Conservation (phyloP, 2,329 filamentous ascomycete species). For the Epichloe scottii region DNA sequence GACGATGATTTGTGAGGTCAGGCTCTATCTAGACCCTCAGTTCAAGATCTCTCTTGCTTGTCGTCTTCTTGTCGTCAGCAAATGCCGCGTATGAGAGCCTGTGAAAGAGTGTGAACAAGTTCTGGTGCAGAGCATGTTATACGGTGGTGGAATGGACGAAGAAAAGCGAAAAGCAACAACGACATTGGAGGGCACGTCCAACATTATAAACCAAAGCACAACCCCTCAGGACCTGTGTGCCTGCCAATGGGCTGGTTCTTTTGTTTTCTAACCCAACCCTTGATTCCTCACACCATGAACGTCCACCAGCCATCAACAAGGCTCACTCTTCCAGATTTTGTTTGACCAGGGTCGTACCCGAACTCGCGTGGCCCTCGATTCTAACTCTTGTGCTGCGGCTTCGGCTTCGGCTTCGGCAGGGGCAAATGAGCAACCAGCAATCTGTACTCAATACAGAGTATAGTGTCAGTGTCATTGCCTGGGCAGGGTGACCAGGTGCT, state of each 20-base stretch:
- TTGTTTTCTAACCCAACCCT: constrained; percentile 1
- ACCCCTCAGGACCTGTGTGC: neutral
- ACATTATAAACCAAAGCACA: constrained; percentile 9
- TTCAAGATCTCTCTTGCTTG: neutral
- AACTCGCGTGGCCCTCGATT: constrained; percentile 12
- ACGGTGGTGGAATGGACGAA: neutral
- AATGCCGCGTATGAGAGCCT: neutral
- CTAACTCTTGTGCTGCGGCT: neutral
- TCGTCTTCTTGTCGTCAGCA: neutral
- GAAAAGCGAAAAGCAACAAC: neutral
- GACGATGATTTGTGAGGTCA: neutral
- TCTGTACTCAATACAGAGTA: neutral
- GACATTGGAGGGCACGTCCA: constrained; percentile 8
- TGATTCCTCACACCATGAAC: neutral
- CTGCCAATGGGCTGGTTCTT: constrained; percentile 2
- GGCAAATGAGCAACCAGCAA: constrained; percentile 2
- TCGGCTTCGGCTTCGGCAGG: neutral
- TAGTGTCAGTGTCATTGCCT: neutral
- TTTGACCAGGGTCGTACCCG: constrained; percentile 7
- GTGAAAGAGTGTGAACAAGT: neutral
- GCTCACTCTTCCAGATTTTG: neutral
- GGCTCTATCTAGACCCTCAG: neutral
- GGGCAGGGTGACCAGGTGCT: neutral
- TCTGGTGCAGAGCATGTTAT: neutral
- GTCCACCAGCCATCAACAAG: neutral